phyloP scores from a whole-genome alignment of 78 protist species.

The Dictyostelium firmibasis region DNA sequence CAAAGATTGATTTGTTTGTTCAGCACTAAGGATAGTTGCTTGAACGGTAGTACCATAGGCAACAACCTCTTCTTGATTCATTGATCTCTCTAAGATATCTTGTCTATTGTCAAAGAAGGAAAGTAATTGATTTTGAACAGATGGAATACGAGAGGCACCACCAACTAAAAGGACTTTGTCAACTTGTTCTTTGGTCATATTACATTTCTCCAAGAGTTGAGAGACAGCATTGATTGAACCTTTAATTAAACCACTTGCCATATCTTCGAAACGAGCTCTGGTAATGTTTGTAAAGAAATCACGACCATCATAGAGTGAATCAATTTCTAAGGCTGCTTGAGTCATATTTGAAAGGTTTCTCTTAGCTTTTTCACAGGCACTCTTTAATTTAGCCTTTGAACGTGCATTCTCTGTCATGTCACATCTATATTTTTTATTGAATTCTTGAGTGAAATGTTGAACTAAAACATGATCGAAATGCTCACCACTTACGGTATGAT shows the following conservation, averaged over 20 bases:
- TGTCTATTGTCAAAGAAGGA: slow-evolving; percentile 94
- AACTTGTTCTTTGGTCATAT: slow-evolving; percentile 89
- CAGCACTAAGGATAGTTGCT: slow-evolving; percentile 85
- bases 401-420: slow-evolving; percentile 80
- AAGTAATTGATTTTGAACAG: slow-evolving; percentile 92
- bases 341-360: slow-evolving; percentile 76
- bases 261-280: slow-evolving; percentile 99
- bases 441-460: slow-evolving; percentile 82
- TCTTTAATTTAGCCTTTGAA: slow-evolving; percentile 89
- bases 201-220: slow-evolving; percentile 93
- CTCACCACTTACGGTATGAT: slow-evolving; percentile 94
- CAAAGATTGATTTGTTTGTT: slow-evolving; percentile 42
- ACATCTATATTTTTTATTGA: slow-evolving; percentile 86
- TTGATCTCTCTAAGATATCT: slow-evolving; percentile 91
- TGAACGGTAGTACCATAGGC: slow-evolving; percentile 99
- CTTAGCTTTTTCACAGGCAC: slow-evolving; percentile 93
- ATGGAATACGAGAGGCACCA: slow-evolving; percentile 99
- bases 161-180: slow-evolving; percentile 99
- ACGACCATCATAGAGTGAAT: slow-evolving; percentile 84
- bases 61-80: slow-evolving; percentile 99
- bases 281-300: slow-evolving; percentile 96
- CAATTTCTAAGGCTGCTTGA: slow-evolving; percentile 86
- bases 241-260: slow-evolving; percentile 95
- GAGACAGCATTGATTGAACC: slow-evolving; percentile 92
- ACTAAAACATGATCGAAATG: slow-evolving; percentile 90